Base-by-base conservation (phyloP, 305 asterid genomes). In the Salvia sclarea region DNA sequence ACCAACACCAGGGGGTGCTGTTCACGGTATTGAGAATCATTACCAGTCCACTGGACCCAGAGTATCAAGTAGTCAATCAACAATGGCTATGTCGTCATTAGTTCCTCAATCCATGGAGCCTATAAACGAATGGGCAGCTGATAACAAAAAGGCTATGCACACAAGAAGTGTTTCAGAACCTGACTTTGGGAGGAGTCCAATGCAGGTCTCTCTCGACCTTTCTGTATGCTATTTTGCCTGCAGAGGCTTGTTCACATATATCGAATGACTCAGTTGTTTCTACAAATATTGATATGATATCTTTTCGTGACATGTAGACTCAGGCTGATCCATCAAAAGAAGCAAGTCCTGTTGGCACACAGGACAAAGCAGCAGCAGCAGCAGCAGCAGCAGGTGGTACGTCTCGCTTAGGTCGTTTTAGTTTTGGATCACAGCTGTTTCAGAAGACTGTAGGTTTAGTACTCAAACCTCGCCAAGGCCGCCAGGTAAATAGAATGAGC, bases 101-200 rank as follows among this genome's bases (percentile, higher is more conserved):
- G 79, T 81, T 43, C 94, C 95, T 20, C 83, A 82, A 47, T 81
- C 98, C 17, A 69, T 75, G 88, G 98, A 86, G 79, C 92, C 86
- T 62, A 80, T 73, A 53, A 84, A 64, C 69, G 93, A 84, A 64
- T 79, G 85, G 90, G 78, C 90, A 49, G 72, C 84, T 79, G 86
- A 81, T 72, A 80, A 70, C 76, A 74, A 75, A 78, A 87, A 28
- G 84, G 33, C 76, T 1, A 86, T 76, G 86, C 99, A 95, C 67
- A 81, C 81, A 20, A 77, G 99, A 83, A 95, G 99, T 81, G 90
- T 85, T 75, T 95, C 99, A 14, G 99, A 95, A 81, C 99, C 99
- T 10, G 96, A 95, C 81, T 85, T 95, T 43, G 97, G 99, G 59
- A 87, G 96, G 84, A 88, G 84, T 81, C 97, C 96, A 50, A 84